Base-by-base conservation (phyloP, 495 filamentous ascomycete genomes). In the Talaromyces trachyspermus region DNA sequence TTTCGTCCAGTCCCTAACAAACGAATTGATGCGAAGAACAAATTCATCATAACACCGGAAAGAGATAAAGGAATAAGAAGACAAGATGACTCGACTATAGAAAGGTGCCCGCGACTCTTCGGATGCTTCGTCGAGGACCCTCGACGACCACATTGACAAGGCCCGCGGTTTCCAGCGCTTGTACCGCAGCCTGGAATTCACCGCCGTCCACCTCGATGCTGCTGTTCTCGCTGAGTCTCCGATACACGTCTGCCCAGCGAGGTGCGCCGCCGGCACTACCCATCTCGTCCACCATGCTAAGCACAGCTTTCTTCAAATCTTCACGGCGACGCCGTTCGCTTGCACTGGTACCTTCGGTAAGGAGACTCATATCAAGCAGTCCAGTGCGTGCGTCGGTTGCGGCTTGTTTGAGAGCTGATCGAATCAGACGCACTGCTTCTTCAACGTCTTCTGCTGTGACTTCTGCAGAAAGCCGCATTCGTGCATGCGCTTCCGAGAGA, bases 401-500 rank as follows among this genome's bases (percentile, higher is more conserved):
- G 0, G 90, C 85, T 56, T 94, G 89, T 74, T 99, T 97, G 58
- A 99, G 82, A n/a, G 92, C 92, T 0, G 81, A 83, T 54, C 86
- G 84, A 67, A 97, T 98, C 45, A 98, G 72, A 9, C 92, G 83
- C 10, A 95, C 88, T 4, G 92, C 90, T 70, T 98, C 92, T 11
- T 81, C 65, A 17, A 98, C 92, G 61, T 98, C 92, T 44, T 79
- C 78, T 10, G 71, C 77, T 0, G 86, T 91, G 30, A 98, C 94
- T 36, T 70, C 73, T 0, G 67, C 54, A 0, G 86, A 82, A 8
- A 98, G 75, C 22, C 92, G 83, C 92, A 98, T 98, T 59, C 95
- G 95, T 17, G 92, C 92, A 66, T 97, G 95, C 11, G 92, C 91
- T 73, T 98, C 92, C 1, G 90, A 72, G 2, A 98, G 80, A 32